Conservation (phyloP, 2,329 filamentous ascomycete genomes). For the Parastagonospora avenae region DNA sequence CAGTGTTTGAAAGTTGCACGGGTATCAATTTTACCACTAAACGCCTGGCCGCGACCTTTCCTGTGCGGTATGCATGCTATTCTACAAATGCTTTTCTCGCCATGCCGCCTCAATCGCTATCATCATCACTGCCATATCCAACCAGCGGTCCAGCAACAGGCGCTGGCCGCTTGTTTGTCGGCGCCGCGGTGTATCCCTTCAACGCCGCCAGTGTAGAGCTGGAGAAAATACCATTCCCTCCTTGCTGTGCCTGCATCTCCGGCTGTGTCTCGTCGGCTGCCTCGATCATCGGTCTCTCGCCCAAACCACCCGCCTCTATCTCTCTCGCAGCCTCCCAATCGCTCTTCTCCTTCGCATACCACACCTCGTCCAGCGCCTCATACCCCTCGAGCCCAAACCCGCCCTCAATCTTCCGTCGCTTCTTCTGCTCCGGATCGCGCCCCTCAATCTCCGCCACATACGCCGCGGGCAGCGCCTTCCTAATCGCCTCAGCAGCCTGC, state of each 20-base stretch:
- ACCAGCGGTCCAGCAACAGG: slow-evolving; percentile 75
- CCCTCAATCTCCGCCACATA: slow-evolving; percentile 96
- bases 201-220: slow-evolving; percentile 81
- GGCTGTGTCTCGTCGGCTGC: slow-evolving; percentile 40
- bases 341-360: slow-evolving; percentile 80
- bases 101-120: not conserved
- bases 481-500: slow-evolving; percentile 92
- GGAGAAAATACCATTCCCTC: slow-evolving; percentile 73
- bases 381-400: slow-evolving; percentile 89
- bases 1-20: no score
- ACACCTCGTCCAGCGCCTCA: slow-evolving; percentile 91
- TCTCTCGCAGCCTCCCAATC: slow-evolving; percentile 69
- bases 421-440: slow-evolving; percentile 81
- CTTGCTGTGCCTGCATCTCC: slow-evolving; percentile 14
- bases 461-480: slow-evolving; percentile 82
- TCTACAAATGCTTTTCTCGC: no score
- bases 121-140: slow-evolving; percentile 87
- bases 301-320: slow-evolving; percentile 61
- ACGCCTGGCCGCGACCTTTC: no score
- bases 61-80: no score
- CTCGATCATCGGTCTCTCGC: slow-evolving; percentile 56
- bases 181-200: slow-evolving; percentile 55
- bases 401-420: slow-evolving; percentile 84
- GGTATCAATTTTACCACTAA: no score
- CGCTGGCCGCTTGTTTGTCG: slow-evolving; percentile 58